Conservation (phyloP, 768 basidiomycete species). For the Lyophyllum semitale region DNA sequence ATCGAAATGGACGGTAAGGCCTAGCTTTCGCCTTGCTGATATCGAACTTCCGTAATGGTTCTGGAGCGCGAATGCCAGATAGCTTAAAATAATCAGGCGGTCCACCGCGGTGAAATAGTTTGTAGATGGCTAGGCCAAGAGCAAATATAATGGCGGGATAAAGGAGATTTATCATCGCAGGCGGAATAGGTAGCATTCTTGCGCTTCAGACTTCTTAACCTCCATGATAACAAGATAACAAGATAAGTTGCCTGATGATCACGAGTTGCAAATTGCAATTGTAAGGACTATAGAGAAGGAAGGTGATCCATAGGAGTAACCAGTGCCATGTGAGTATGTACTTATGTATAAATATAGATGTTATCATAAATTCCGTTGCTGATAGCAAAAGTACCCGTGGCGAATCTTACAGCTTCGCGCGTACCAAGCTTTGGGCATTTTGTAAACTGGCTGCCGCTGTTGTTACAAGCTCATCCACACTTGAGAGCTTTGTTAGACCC, state of each 20-base stretch:
- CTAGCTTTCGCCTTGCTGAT: constrained; percentile 43
- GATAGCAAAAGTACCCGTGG: not conserved
- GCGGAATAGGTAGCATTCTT: not conserved
- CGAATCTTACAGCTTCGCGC: constrained; percentile 49
- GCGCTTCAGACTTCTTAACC: not conserved
- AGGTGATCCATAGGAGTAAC: not conserved
- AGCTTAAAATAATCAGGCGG: constrained; percentile 40
- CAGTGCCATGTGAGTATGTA: not conserved
- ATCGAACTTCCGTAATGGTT: constrained; percentile 42
- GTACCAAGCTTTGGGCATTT: constrained; percentile 43
- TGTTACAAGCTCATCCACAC: constrained; percentile 80
- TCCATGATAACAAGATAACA: too few species aligned
- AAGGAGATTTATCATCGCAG: not conserved
- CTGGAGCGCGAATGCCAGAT: constrained; percentile 45
- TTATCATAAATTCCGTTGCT: not conserved
- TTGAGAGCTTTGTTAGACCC: constrained; percentile 25
- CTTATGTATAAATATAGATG: not conserved
- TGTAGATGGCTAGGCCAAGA: not conserved
- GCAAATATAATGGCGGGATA: not conserved
- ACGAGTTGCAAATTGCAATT: not conserved
- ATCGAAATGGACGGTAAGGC: constrained; percentile 58
- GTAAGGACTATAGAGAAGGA: not conserved
- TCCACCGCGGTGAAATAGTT: not conserved
- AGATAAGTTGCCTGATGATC: too few species aligned
- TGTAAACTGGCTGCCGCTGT: constrained; percentile 65